Conservation (phyloP, 2,329 filamentous ascomycete species). For the Knufia petricola region DNA sequence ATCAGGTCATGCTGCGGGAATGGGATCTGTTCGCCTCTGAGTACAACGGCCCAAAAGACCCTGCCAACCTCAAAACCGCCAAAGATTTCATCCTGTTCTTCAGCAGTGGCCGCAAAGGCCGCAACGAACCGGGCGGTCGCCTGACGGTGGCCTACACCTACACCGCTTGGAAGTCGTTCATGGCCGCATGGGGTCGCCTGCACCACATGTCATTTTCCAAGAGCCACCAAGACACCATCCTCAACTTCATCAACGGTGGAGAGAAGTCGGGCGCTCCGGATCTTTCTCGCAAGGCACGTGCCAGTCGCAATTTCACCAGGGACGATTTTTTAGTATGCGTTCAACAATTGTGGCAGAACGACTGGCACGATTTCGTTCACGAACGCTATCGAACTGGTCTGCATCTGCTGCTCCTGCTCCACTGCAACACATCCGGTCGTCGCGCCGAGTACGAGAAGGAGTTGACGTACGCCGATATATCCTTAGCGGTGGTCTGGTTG, state of each 20-base stretch:
- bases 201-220: neutral
- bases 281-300: neutral
- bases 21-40: constrained; percentile 3
- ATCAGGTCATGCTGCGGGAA: constrained; percentile 5
- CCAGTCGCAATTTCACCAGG: no score
- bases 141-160: constrained; percentile 1
- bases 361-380: no score
- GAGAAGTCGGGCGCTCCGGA: neutral
- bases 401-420: no score
- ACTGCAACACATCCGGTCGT: neutral
- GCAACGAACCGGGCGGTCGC: constrained; percentile 5
- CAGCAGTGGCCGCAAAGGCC: constrained; percentile 2
- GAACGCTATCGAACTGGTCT: no score
- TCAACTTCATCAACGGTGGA: neutral
- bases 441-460: neutral
- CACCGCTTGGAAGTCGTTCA: neutral
- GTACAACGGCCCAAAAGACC: neutral
- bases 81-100: constrained; percentile 10
- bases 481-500: no score
- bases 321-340: no score
- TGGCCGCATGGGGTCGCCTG: neutral
- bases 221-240: neutral
- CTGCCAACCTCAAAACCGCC: constrained; percentile 6
- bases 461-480: neutral
- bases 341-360: no score